These are phyloP conservation scores for Botryotinia convoluta DNA, from an alignment of 2,329 filamentous ascomycete genomes.

Conservation along the genomic window DNA sequence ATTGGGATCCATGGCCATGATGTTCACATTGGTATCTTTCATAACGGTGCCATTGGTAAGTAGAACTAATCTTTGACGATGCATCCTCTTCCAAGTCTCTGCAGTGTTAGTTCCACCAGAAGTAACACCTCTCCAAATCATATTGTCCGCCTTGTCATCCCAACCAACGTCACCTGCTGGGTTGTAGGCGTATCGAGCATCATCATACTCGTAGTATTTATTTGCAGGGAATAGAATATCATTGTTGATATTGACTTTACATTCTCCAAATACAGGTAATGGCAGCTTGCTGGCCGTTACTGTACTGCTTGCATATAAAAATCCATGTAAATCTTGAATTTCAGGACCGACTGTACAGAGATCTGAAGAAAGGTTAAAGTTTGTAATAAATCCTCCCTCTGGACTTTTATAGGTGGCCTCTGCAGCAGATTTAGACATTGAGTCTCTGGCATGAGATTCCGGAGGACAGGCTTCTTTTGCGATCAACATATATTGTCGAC, in stretches of 20 bases:
- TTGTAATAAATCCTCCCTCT: constrained; percentile 52
- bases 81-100: constrained; percentile 54
- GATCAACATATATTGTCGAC: constrained; percentile 58
- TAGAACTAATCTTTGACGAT: constrained; percentile 57
- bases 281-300: constrained; percentile 53
- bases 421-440: constrained; percentile 37
- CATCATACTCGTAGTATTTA: constrained; percentile 57
- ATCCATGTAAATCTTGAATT: constrained; percentile 51
- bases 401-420: constrained; percentile 44
- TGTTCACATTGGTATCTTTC: constrained; percentile 39
- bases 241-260: constrained; percentile 60
- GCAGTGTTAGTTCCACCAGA: constrained; percentile 54
- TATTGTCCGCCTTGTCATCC: constrained; percentile 53
- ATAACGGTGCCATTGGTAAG: constrained; percentile 53
- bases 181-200: constrained; percentile 58
- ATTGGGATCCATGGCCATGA: constrained; percentile 38
- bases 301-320: constrained; percentile 54
- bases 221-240: constrained; percentile 63
- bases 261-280: constrained; percentile 60
- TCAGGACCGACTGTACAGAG: constrained; percentile 55
- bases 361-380: constrained; percentile 58
- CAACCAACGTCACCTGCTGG: constrained; percentile 54
- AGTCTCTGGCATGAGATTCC: constrained; percentile 48
- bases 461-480: constrained; percentile 57
- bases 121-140: constrained; percentile 64